Evolutionary conservation across 768 basidiomycete species (phyloP).

Genomic region (Hygrocybe coccinea): DNA sequence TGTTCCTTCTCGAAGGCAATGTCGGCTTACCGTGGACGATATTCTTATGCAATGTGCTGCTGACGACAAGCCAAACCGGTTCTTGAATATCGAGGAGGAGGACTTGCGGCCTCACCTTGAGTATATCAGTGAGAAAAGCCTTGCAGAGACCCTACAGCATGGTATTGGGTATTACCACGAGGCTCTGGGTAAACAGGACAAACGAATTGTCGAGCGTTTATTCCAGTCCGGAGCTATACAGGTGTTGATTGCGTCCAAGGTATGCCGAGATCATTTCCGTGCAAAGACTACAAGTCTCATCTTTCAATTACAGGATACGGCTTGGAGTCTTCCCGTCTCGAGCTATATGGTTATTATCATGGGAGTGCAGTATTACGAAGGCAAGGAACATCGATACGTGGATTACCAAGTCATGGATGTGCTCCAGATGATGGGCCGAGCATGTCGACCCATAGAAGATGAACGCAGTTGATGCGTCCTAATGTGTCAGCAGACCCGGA

Average conservation of each 20-base stretch:
- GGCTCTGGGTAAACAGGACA: slow-evolving; percentile 80
- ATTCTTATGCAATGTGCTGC: slow-evolving; percentile 83
- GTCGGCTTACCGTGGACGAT: slow-evolving; percentile 86
- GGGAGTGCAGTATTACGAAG: slow-evolving; percentile 97
- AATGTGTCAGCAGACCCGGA: slow-evolving; percentile 96
- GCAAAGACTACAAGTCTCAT: background rate
- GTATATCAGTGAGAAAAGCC: slow-evolving; percentile 67
- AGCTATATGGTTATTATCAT: slow-evolving; percentile 99
- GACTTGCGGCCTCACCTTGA: slow-evolving; percentile 90
- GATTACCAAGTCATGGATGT: slow-evolving; percentile 99
- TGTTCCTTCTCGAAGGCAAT: slow-evolving; percentile 89
- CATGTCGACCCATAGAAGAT: slow-evolving; percentile 85
- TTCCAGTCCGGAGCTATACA: slow-evolving; percentile 95
- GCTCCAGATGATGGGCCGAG: slow-evolving; percentile 97
- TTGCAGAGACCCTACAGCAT: slow-evolving; percentile 78
- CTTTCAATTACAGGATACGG: slow-evolving; percentile 62
- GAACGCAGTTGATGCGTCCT: slow-evolving; percentile 88
- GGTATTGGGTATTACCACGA: slow-evolving; percentile 97
- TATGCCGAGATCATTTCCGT: slow-evolving; percentile 26
- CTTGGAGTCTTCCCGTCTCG: slow-evolving; percentile 91
- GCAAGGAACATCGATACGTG: slow-evolving; percentile 95
- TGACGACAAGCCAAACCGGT: slow-evolving; percentile 77
- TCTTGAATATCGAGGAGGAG: slow-evolving; percentile 80
- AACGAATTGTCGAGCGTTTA: slow-evolving; percentile 39
- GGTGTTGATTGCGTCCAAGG: slow-evolving; percentile 82